Base-by-base conservation (phyloP, 179 eudicot species). In the Drosera spatulata region DNA sequence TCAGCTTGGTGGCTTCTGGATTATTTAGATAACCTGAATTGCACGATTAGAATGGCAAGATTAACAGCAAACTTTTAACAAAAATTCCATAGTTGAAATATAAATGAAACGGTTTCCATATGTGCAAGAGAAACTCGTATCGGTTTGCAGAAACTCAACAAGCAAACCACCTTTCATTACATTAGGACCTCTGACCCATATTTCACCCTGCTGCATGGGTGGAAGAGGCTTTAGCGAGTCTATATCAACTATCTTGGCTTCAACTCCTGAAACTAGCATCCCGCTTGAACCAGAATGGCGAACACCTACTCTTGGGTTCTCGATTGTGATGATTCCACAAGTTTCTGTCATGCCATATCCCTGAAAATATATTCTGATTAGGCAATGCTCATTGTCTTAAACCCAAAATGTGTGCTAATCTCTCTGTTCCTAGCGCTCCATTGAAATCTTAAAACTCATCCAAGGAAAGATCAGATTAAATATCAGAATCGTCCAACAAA, bases 261-360 rank as follows among this genome's bases (percentile, higher is more conserved):
- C 90, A 61, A 79, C 71, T 69, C 83, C 81, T 12, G 82, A 54
- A 51, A 37, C 73, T 50, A 84, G 79, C 56, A 59, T 57, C 66
- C 90, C 86, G 13, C 78, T 60, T 45, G 90, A 73, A 61, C 90
- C 90, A 41, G 85, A 82, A 76, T 77, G 75, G 33, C 75, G 74
- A n/a, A 72, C 71, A 13, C 82, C 82, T 38, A 77, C 33, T 45
- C 58, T 69, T 41, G 70, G 59, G 71, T 79, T 71, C 61, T 79
- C 90, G 5, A 77, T 1, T 7, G 81, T 64, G 53, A 77, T 50
- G 2, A 77, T 58, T 53, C 79, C 84, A 61, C 73, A 75, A 9
- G 86, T 71, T 66, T 84, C 90, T 55, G 90, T 84, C 90, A 84
- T 79, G 37, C 90, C 90, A 58, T 74, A 84, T 13, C 82, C 86